These are phyloP conservation scores for Ploettnerulaceae sp. DNA, from an alignment of 2,329 filamentous ascomycete species.

Conservation along the genomic window DNA sequence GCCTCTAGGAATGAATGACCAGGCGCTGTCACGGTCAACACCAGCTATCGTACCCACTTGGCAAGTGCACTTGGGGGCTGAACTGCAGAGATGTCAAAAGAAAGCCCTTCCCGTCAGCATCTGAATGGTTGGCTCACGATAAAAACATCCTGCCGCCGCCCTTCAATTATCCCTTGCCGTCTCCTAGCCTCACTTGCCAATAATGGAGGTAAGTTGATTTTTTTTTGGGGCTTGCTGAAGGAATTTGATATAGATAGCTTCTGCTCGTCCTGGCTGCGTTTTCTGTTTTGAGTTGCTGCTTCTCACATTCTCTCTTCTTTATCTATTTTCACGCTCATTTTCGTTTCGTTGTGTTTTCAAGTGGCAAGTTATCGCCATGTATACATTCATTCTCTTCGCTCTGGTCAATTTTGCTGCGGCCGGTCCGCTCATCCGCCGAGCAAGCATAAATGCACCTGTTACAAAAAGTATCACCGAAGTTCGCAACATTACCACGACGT, in stretches of 20 bases:
- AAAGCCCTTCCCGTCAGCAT: not conserved
- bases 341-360: not conserved
- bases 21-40: no score
- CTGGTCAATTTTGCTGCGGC: slow-evolving; percentile 1
- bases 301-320: not conserved
- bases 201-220: not conserved
- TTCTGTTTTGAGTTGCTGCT: no score
- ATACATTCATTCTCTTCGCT: not conserved
- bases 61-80: not conserved
- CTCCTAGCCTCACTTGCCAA: not conserved
- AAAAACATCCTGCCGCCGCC: not conserved
- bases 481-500: not conserved
- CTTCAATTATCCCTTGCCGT: slow-evolving; percentile 1
- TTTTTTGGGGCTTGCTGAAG: not conserved
- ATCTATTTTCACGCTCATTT: slow-evolving; percentile 1
- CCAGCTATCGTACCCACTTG: no score
- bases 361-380: not conserved
- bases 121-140: no score
- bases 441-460: not conserved
- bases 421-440: slow-evolving; percentile 2
- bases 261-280: no score
- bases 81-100: not conserved
- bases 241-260: not conserved
- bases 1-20: no score
- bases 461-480: not conserved